Conservation (phyloP, 345 rosid species). For the Hypericum perforatum region DNA sequence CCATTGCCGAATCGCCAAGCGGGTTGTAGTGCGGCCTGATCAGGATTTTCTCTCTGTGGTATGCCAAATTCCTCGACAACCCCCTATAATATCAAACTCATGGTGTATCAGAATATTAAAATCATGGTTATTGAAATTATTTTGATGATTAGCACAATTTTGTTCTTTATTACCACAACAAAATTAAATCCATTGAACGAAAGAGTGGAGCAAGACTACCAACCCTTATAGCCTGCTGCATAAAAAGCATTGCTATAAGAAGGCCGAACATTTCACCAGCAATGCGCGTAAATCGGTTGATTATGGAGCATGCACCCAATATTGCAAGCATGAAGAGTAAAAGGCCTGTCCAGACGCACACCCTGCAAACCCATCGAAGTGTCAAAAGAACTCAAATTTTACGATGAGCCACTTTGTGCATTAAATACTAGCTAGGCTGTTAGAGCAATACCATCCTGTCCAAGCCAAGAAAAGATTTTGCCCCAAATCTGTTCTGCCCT, state of each 20-base stretch:
- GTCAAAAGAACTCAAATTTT: conserved; percentile 4
- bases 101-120: background rate
- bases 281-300: conserved; percentile 83
- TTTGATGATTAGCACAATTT: too few relatives aligned
- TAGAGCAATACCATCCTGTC: conserved; percentile 73
- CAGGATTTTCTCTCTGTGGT: conserved; percentile 65
- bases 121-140: background rate
- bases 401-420: background rate
- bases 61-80: conserved; percentile 74
- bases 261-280: conserved; percentile 94
- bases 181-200: background rate
- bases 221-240: conserved; percentile 90
- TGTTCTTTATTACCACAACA: too few relatives aligned
- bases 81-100: conserved; percentile 37
- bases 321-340: conserved; percentile 77
- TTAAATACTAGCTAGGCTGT: conserved; percentile 2
- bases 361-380: conserved; percentile 37
- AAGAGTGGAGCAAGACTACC: conserved; percentile 15
- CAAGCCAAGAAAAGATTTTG: conserved; percentile 76
- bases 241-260: conserved; percentile 85
- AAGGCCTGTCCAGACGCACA: conserved; percentile 86
- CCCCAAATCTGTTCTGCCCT: conserved; percentile 69
- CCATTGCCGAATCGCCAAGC: conserved; percentile 95
- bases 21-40: conserved; percentile 45
- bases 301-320: conserved; percentile 85